These are phyloP conservation scores for Narthecium ossifragum DNA, from an alignment of 106 monocot species.

Conservation along the genomic window DNA sequence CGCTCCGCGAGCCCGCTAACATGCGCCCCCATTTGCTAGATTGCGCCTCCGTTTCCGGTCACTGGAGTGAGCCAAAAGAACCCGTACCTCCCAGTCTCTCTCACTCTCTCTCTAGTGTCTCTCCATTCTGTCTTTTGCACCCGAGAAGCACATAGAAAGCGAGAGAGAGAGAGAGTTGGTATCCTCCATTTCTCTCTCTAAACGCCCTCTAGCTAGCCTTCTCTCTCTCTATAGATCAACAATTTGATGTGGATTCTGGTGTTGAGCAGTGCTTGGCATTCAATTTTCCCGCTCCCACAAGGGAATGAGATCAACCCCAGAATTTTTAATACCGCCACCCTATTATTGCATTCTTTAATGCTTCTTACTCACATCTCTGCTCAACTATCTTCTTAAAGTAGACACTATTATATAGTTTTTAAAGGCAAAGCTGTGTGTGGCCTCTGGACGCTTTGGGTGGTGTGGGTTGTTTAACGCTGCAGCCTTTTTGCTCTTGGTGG, in stretches of 20 bases:
- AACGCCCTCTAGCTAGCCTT: not conserved
- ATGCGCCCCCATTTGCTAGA: too few relatives aligned
- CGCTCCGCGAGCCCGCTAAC: not conserved
- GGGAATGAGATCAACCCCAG: not conserved
- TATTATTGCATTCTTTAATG: not conserved
- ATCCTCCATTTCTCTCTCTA: not conserved
- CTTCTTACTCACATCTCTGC: too few relatives aligned
- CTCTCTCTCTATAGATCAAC: too few relatives aligned
- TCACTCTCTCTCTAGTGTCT: not conserved
- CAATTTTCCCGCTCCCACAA: not conserved
- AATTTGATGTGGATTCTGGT: too few relatives aligned
- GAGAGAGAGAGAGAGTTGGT: not conserved
- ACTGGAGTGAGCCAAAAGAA: not conserved
- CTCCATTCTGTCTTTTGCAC: too few relatives aligned
- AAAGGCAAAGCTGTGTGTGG: not conserved
- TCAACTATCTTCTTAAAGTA: too few relatives aligned
- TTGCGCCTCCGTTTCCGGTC: too few relatives aligned
- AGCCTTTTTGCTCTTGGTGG: slow-evolving; percentile 11
- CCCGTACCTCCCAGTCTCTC: not conserved
- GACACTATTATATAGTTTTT: too few relatives aligned
- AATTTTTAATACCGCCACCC: not conserved
- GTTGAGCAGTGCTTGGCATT: not conserved
- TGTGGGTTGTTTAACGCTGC: slow-evolving; percentile 17
- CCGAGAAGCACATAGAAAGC: not conserved
- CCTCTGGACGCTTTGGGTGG: not conserved